These are phyloP conservation scores for Cichorium intybus DNA, from an alignment of 140 eudicot genomes.

Conservation along the genomic window DNA sequence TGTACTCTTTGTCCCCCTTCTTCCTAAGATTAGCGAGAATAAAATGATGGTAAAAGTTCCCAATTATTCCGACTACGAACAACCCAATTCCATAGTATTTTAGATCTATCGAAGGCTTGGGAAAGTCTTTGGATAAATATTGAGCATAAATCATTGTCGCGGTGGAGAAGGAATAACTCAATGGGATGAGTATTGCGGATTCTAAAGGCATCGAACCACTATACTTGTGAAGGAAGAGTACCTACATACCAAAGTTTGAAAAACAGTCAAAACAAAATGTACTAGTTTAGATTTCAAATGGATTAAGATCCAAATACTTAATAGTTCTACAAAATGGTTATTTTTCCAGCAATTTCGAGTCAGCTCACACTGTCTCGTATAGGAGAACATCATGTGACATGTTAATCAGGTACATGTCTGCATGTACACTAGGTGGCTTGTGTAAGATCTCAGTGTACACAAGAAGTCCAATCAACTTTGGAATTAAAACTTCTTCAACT, in stretches of 20 bases:
- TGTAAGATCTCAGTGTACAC: no score
- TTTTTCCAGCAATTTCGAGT: no score
- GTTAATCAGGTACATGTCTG: no score
- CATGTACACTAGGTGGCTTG: no score
- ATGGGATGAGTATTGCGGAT: slow-evolving; percentile 25
- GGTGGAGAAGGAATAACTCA: slow-evolving; percentile 39
- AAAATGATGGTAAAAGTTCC: slow-evolving; percentile 56
- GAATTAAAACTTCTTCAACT: not conserved
- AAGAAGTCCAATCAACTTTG: no score
- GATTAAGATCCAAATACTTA: not conserved
- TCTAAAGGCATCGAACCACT: slow-evolving; percentile 44
- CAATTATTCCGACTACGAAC: slow-evolving; percentile 39
- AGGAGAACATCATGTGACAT: no score
- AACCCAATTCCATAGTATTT: slow-evolving; percentile 35
- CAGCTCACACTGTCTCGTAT: no score
- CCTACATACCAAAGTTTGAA: slow-evolving; percentile 30
- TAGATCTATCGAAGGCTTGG: slow-evolving; percentile 39
- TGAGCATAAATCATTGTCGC: slow-evolving; percentile 51
- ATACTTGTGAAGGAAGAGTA: slow-evolving; percentile 54
- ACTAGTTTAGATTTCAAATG: no score
- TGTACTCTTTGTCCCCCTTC: slow-evolving; percentile 49
- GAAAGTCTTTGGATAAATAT: slow-evolving; percentile 32
- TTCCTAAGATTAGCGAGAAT: slow-evolving; percentile 58
- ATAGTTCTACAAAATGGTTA: no score
- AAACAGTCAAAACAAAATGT: no score